phyloP scores from a whole-genome alignment of 768 basidiomycete genomes.

The Lentinula boryana region DNA sequence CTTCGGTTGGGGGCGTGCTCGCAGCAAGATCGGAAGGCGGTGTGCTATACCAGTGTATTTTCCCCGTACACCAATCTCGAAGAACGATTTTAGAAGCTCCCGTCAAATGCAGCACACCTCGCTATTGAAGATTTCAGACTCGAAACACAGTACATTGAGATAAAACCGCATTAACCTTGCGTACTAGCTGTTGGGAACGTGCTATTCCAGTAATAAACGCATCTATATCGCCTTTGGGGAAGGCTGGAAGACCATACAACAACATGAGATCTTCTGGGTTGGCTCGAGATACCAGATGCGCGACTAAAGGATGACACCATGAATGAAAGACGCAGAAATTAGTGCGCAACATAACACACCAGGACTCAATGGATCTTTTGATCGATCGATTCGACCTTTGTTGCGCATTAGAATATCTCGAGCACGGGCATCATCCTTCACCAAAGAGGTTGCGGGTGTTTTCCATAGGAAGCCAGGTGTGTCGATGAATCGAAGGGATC shows the following conservation, averaged over 20 bases:
- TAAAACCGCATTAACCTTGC: conserved; percentile 49
- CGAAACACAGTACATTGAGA: not conserved
- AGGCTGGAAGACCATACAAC: conserved; percentile 80
- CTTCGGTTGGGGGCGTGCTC: conserved; percentile 8
- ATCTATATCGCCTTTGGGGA: conserved; percentile 55
- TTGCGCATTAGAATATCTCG: conserved; percentile 76
- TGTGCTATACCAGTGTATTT: conserved; percentile 65
- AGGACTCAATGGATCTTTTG: conserved; percentile 73
- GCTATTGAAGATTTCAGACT: conserved; percentile 31
- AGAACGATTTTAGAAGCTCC: conserved; percentile 75
- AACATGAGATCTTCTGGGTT: conserved; percentile 83
- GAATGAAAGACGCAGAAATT: not conserved
- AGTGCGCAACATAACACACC: conserved; percentile 36
- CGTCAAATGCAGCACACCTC: conserved; percentile 64
- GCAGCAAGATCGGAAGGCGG: conserved; percentile 30
- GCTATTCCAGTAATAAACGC: conserved; percentile 78
- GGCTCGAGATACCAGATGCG: conserved; percentile 62
- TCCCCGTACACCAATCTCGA: conserved; percentile 78
- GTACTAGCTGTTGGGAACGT: conserved; percentile 66
- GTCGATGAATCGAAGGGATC: conserved; percentile 66
- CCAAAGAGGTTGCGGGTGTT: conserved; percentile 31
- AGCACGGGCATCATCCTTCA: conserved; percentile 35
- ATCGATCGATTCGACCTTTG: conserved; percentile 75
- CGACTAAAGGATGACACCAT: conserved; percentile 36
- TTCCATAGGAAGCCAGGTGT: conserved; percentile 79